Base-by-base conservation (phyloP, 2,329 filamentous ascomycete species). In the Sporothrix mexicana region DNA sequence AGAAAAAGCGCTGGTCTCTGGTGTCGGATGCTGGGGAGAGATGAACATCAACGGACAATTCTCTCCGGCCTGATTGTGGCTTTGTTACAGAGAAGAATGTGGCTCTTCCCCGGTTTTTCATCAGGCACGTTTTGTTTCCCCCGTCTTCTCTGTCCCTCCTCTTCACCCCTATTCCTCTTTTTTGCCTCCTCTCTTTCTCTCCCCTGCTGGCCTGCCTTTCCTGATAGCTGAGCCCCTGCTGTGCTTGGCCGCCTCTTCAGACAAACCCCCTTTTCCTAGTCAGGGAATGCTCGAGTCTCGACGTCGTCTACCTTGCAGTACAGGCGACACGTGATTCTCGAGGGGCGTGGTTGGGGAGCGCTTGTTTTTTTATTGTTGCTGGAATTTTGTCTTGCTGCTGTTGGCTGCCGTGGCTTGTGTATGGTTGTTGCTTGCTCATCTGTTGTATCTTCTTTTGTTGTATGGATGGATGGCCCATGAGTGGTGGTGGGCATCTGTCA, bases 41-140 rank as follows among this genome's bases (percentile, higher is more conserved):
- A 73, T 67, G 69, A 51, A 36, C 64, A 66, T 69, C 69, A 69
- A 72, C 69, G 69, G 68, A 71, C 64, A 20, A n/a, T 72, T 47
- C 45, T 69, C 69, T 74, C 53, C 69, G 64, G 64, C 41, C 68
- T 45, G 25, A 30, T 36, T 51, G 71, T 73, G 73, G 71, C 71
- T 74, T 74, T 55, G 71, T 59, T 25, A 15, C 17, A 41, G 69
- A 68, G 45, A 62, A 43, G 30, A 73, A 55, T 71, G 69, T 71
- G 71, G 61, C 68, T 73, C 71, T 53, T 68, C 70, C 51, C 61
- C 25, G 15, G 69, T 41, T 64, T 69, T 73, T 73, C 66, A 73
- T 70, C 71, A 57, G 71, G 57, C 53, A 70, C 45, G 36, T 55
- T 43, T 70, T 62, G 69, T 25, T 61, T 23, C 15, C 30, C 47